Evolutionary conservation across 345 rosid genomes (phyloP).

Genomic region (Aurinia saxatilis): DNA sequence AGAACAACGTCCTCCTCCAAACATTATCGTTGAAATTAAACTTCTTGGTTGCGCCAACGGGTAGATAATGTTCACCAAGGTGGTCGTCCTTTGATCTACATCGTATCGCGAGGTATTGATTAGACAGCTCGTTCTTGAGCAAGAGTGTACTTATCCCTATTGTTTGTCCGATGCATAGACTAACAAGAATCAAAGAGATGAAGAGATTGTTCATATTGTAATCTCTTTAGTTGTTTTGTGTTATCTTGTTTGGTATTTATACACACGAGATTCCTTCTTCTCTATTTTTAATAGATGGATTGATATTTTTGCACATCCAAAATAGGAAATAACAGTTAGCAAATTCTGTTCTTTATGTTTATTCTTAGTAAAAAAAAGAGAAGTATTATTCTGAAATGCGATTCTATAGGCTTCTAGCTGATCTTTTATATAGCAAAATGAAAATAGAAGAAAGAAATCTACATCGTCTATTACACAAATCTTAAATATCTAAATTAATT

Average conservation of each 20-base stretch:
- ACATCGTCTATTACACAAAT: too few relatives aligned
- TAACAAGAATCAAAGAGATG: neutral
- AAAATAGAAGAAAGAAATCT: too few relatives aligned
- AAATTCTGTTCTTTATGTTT: neutral
- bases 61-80: constrained; percentile 1
- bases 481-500: too few relatives aligned
- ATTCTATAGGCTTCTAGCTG: neutral
- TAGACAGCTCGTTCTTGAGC: neutral
- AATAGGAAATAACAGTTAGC: neutral
- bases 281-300: neutral
- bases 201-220: constrained; percentile 1
- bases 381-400: neutral
- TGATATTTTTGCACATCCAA: neutral
- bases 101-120: neutral
- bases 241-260: neutral
- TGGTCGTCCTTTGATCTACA: constrained; percentile 14
- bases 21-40: neutral
- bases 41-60: neutral
- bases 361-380: neutral
- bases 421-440: neutral
- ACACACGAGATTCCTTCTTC: neutral
- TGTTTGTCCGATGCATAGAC: neutral
- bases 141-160: neutral
- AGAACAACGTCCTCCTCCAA: neutral
- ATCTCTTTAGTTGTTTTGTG: neutral